Evolutionary conservation across 2,329 filamentous ascomycete genomes (phyloP).

Genomic region (Rutstroemia sp.): DNA sequence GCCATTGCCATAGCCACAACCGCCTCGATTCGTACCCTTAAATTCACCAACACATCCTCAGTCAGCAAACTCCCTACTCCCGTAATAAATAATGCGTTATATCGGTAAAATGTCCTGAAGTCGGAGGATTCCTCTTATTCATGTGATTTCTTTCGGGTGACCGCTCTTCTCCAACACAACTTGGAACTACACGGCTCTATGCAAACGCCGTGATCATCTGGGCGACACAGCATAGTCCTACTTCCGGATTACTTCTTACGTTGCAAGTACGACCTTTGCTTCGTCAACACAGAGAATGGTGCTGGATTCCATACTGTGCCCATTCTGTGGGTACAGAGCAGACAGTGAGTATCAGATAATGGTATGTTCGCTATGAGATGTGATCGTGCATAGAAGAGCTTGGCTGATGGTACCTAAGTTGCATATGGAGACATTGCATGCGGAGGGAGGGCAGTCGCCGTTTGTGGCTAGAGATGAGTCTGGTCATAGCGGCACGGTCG

Average conservation of each 20-base stretch:
- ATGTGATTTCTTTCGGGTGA: too few relatives aligned
- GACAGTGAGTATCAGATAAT: conserved; percentile 32
- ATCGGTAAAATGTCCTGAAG: too few relatives aligned
- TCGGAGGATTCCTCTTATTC: too few relatives aligned
- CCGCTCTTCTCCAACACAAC: too few relatives aligned
- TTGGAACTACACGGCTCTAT: too few relatives aligned
- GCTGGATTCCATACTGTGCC: conserved; percentile 26
- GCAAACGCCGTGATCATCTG: too few relatives aligned
- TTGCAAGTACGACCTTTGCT: not conserved
- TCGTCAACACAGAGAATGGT: not conserved
- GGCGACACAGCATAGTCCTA: too few relatives aligned
- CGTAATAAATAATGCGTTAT: too few relatives aligned
- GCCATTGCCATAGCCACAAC: not conserved
- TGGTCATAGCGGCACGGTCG: conserved; percentile 15
- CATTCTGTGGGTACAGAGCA: conserved; percentile 34
- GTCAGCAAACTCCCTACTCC: too few relatives aligned
- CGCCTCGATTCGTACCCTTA: not conserved
- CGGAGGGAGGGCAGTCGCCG: conserved; percentile 27
- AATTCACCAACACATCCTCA: too few relatives aligned
- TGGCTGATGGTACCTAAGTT: conserved; percentile 18
- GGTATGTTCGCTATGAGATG: conserved; percentile 26
- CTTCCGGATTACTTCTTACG: too few relatives aligned
- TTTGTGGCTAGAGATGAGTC: conserved; percentile 26
- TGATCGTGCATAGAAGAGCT: not conserved
- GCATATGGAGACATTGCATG: conserved; percentile 28